A percentile compares a stretch with the other conserved stretches of the same genome.
phyloP scores from a whole-genome alignment of 2,329 filamentous ascomycete species.

The Chrysoporthe deuterocubensis region DNA sequence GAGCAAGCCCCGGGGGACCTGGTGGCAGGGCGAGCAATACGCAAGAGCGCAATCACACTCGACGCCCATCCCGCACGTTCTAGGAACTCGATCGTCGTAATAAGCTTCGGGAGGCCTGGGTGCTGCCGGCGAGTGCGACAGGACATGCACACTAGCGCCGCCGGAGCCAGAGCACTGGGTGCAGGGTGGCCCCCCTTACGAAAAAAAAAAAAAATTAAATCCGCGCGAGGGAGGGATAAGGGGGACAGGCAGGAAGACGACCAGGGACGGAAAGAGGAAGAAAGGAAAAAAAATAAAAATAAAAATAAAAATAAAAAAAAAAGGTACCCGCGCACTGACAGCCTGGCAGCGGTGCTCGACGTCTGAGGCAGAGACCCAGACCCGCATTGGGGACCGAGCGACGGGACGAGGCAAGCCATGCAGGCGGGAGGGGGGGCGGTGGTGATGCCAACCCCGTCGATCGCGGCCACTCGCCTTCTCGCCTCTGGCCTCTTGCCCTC shows the following conservation, averaged over 20 bases:
- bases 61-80: conserved; percentile 1
- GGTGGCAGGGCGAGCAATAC: background rate
- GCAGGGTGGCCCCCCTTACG: background rate
- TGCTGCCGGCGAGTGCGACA: conserved; percentile 25
- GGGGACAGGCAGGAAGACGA: background rate
- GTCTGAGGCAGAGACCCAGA: background rate
- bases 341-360: conserved; percentile 7
- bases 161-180: conserved; percentile 26
- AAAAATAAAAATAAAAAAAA: background rate
- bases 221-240: background rate
- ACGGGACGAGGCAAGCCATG: background rate
- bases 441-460: background rate
- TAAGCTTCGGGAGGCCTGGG: conserved; percentile 10
- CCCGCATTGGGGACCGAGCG: conserved; percentile 11
- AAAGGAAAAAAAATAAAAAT: background rate
- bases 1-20: background rate
- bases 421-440: background rate
- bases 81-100: background rate
- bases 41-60: background rate
- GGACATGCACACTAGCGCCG: conserved; percentile 16
- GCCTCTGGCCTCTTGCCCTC: background rate
- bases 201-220: too few species aligned
- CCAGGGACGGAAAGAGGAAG: background rate
- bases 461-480: background rate
- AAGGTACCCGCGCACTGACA: conserved; percentile 17